Evolutionary conservation across 768 basidiomycete species (phyloP), one percentile per base, ranked within the genome.

Genomic region (Mycena latifolia): DNA sequence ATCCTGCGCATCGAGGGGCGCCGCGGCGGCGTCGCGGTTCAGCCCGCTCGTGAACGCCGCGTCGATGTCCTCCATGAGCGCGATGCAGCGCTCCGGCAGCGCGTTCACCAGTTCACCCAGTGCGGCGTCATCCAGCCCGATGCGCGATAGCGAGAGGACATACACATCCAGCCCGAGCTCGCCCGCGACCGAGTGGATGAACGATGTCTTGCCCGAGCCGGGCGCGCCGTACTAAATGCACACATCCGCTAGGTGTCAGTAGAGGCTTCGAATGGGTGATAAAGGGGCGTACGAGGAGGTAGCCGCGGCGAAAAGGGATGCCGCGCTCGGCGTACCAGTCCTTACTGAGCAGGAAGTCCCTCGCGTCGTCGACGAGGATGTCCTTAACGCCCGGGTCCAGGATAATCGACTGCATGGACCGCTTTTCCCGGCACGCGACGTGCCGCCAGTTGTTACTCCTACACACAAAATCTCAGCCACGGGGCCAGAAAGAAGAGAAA

Each of bases 21-120:
- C 31, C 15, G 33, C 20, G 39, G 37, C 55, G 18, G 63, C 52
- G 31, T 73, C 72, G 11, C 78, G 75, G 20, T 72, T 78, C 27
- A 80, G 54, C 2, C 70, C 72, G 53, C 75, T 75, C 8, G 76
- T 78, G 72, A 91, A 89, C 1, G 88, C 88, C 0, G 87, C 90
- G 65, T 92, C 91, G 55, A 92, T 87, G 73, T 92, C 91, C 72
- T 92, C 90, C 84, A 92, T 89, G 22, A 92, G 80, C 18, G 87
- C 84, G 52, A 92, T 85, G 69, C 87, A 89, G 20, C 80, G 76
- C 46, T 83, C 80, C 0, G 89, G 89, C 2, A 90, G 77, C 11
- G 75, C 77, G 12, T 83, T 80, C 60, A 90, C 81, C 55, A 91
- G 82, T 46, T 83, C 79, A 57, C 80, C 79, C 33, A 92, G 81